Percentiles rank a stretch among this genome's conserved stretches.
phyloP scores from a whole-genome alignment of 2,329 filamentous ascomycete species.

The Cyphellophora attinorum region DNA sequence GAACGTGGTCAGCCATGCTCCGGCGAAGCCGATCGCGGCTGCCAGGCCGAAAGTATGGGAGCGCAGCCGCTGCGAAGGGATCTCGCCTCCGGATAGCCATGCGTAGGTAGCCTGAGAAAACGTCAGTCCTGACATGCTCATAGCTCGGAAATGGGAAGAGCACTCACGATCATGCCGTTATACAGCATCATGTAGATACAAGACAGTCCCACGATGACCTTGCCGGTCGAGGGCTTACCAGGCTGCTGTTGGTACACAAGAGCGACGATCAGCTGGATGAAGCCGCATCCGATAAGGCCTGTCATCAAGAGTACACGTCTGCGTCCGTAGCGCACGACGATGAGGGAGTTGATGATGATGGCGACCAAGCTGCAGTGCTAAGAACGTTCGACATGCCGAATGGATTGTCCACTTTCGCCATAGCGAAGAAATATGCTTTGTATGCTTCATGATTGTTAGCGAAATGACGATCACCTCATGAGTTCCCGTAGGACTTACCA shows the following conservation, averaged over 20 bases:
- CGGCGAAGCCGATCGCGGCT: slow-evolving; percentile 44
- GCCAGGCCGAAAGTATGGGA: slow-evolving; percentile 49
- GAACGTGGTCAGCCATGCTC: slow-evolving; percentile 49
- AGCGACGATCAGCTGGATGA: slow-evolving; percentile 46
- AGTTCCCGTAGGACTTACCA: slow-evolving; percentile 22
- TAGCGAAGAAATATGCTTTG: slow-evolving; percentile 51
- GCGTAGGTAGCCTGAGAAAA: slow-evolving; percentile 45
- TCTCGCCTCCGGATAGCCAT: slow-evolving; percentile 45
- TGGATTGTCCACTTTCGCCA: slow-evolving; percentile 45
- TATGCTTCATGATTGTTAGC: too few species aligned
- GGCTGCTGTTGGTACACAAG: slow-evolving; percentile 41
- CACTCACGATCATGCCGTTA: slow-evolving; percentile 30
- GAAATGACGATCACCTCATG: too few species aligned
- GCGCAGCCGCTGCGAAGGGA: slow-evolving; percentile 47
- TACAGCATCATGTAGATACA: slow-evolving; percentile 46
- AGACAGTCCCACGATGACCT: slow-evolving; percentile 41
- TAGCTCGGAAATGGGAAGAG: too few species aligned
- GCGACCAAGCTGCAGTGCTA: slow-evolving; percentile 44
- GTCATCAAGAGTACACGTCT: slow-evolving; percentile 43
- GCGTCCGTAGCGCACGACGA: slow-evolving; percentile 44
- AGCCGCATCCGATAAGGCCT: slow-evolving; percentile 42
- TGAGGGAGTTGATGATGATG: slow-evolving; percentile 42
- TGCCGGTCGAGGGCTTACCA: slow-evolving; percentile 22
- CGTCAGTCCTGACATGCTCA: too few species aligned
- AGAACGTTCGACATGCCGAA: slow-evolving; percentile 50